Percentiles rank a stretch among this genome's conserved stretches.
Evolutionary conservation across 805 yeast genomes (phyloP).

Genomic region (Candida cerambycidarum): DNA sequence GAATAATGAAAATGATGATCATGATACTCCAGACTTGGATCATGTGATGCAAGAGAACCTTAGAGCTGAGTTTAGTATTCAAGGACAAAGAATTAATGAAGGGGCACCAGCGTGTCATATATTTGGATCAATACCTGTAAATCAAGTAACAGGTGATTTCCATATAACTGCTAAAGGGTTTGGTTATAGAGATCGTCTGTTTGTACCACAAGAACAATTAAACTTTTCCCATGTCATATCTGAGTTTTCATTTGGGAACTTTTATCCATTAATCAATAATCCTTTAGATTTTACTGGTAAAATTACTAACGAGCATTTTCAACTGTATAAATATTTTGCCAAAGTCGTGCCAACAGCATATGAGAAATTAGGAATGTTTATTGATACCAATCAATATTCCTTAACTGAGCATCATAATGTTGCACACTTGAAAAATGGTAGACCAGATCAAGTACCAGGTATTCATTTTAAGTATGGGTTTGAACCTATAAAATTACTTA

Average conservation of each 20-base stretch:
- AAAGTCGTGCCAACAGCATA: conserved; percentile 84
- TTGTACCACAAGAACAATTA: conserved; percentile 48
- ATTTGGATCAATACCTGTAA: conserved; percentile 79
- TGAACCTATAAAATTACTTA: conserved; percentile 75
- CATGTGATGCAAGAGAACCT: conserved; percentile 64
- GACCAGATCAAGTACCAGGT: conserved; percentile 59
- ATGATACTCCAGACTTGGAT: conserved; percentile 64
- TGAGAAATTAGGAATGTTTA: conserved; percentile 63
- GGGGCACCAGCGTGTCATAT: conserved; percentile 83
- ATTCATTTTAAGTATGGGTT: conserved; percentile 82
- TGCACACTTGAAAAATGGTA: conserved; percentile 15
- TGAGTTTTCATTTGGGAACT: conserved; percentile 89
- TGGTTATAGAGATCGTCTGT: conserved; percentile 54
- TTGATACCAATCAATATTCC: conserved; percentile 87
- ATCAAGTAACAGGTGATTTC: conserved; percentile 81
- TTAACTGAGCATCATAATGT: conserved; percentile 50
- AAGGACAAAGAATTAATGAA: conserved; percentile 44
- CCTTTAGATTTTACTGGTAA: conserved; percentile 82
- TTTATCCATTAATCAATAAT: conserved; percentile 80
- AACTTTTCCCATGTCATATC: conserved; percentile 83
- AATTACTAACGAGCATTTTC: conserved; percentile 47
- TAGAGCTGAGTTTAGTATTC: conserved; percentile 57
- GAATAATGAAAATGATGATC: conserved; percentile 44
- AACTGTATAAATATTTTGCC: conserved; percentile 62
- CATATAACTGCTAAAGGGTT: conserved; percentile 78